A percentile compares a stretch with the other conserved stretches of the same genome.
Conservation (phyloP, 305 asterid species). For the Fraxinus angustifolia region DNA sequence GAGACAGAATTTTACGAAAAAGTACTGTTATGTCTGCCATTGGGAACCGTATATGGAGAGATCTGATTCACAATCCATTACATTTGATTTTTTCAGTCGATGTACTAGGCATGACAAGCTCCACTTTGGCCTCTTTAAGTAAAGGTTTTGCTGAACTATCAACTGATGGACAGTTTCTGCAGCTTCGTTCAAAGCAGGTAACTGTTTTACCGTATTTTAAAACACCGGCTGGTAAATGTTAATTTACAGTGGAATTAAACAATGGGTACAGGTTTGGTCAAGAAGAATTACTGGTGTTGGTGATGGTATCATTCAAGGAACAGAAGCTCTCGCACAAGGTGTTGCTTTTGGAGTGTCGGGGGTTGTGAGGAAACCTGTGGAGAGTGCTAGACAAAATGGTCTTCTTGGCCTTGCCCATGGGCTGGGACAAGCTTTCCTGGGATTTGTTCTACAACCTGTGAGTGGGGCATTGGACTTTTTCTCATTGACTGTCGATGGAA, state of each 20-base stretch:
- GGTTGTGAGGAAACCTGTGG: constrained; percentile 88
- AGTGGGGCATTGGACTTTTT: constrained; percentile 96
- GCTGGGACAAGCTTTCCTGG: constrained; percentile 86
- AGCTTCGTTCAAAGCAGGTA: constrained; percentile 95
- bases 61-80: constrained; percentile 88
- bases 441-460: constrained; percentile 87
- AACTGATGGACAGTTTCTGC: constrained; percentile 94
- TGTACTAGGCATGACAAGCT: constrained; percentile 95
- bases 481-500: constrained; percentile 94
- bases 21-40: constrained; percentile 73
- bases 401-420: constrained; percentile 98
- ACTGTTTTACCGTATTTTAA: constrained; percentile 18
- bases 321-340: constrained; percentile 99
- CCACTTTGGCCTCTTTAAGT: constrained; percentile 95
- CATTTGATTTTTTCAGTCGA: constrained; percentile 90
- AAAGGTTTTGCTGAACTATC: constrained; percentile 99
- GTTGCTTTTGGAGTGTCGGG: constrained; percentile 95
- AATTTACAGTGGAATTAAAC: constrained; percentile 14
- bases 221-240: constrained; percentile 9
- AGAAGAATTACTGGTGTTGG: constrained; percentile 98
- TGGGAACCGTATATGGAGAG: constrained; percentile 90
- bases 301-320: constrained; percentile 95
- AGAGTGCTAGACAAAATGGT: constrained; percentile 94
- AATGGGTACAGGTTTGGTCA: constrained; percentile 65
- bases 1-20: constrained; percentile 83